Conservation (phyloP, 2,329 filamentous ascomycete genomes). For the Beauveria sp. region DNA sequence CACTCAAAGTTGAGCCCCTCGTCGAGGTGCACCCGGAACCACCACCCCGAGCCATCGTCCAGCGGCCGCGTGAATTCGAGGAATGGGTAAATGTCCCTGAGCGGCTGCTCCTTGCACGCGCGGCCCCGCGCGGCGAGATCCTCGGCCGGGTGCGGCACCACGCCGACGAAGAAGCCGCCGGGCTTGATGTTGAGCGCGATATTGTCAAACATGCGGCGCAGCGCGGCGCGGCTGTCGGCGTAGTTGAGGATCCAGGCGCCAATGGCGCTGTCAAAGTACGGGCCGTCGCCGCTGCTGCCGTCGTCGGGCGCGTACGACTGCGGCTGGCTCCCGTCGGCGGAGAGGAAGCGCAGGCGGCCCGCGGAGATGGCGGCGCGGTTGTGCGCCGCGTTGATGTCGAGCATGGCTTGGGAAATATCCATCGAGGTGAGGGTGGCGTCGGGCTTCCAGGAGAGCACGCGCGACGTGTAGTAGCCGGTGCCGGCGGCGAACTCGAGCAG, state of each 20-base stretch:
- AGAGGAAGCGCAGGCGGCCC: not conserved
- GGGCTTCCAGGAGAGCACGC: not conserved
- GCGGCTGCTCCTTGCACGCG: not conserved
- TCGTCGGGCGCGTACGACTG: not conserved
- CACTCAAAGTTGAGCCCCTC: not conserved
- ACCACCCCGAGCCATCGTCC: slow-evolving; percentile 6
- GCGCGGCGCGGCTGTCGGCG: not conserved
- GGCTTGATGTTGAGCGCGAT: slow-evolving; percentile 5
- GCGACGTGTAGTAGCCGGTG: slow-evolving; percentile 7
- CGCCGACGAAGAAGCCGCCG: slow-evolving; percentile 9
- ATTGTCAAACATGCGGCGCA: slow-evolving; percentile 5
- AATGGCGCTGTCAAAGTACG: slow-evolving; percentile 6
- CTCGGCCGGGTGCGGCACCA: not conserved
- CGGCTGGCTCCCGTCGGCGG: not conserved
- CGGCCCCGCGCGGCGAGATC: not conserved
- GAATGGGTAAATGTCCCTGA: not conserved
- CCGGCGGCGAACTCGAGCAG: slow-evolving; percentile 5
- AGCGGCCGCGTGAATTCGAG: not conserved
- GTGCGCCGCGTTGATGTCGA: not conserved
- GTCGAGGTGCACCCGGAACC: not conserved
- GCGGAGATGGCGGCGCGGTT: not conserved
- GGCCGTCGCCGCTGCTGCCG: not conserved
- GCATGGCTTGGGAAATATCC: slow-evolving; percentile 3
- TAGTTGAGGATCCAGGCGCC: slow-evolving; percentile 8
- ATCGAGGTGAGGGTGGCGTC: not conserved